These are phyloP conservation scores for Exophiala sideris DNA, from an alignment of 2,329 filamentous ascomycete genomes.

Conservation along the genomic window DNA sequence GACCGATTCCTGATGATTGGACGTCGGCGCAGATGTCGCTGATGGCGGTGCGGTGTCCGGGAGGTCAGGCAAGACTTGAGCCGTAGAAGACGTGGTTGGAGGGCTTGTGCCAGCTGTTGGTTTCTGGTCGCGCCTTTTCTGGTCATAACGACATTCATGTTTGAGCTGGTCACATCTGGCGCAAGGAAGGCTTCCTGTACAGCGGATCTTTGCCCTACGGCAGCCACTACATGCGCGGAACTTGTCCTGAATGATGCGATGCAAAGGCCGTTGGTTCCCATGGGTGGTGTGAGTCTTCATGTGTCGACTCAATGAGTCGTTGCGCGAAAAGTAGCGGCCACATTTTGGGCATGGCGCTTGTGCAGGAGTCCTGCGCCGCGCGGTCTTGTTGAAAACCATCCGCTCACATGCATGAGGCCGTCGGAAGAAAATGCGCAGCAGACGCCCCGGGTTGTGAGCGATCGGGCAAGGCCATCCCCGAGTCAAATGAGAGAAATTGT, in stretches of 20 bases:
- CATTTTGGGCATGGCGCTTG: conserved; percentile 22
- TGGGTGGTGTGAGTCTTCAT: conserved; percentile 19
- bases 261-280: conserved; percentile 18
- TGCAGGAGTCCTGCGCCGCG: conserved; percentile 21
- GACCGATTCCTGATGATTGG: not conserved
- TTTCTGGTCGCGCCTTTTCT: not conserved
- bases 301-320: conserved; percentile 23
- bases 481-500: too few relatives aligned
- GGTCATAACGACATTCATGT: conserved; percentile 19
- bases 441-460: too few relatives aligned
- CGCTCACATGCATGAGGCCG: too few relatives aligned
- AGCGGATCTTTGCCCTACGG: conserved; percentile 21
- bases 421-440: too few relatives aligned
- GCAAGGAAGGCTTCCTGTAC: conserved; percentile 20
- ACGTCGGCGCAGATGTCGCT: not conserved
- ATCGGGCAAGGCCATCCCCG: too few relatives aligned
- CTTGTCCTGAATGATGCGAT: conserved; percentile 24
- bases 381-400: conserved; percentile 9
- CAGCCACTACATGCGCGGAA: conserved; percentile 23
- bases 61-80: not conserved
- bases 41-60: not conserved
- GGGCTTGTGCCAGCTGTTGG: conserved; percentile 1
- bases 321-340: conserved; percentile 21
- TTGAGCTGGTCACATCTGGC: conserved; percentile 18
- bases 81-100: not conserved